phyloP scores from a whole-genome alignment of 129 eudicot genomes.

The Saussurea involucrata region DNA sequence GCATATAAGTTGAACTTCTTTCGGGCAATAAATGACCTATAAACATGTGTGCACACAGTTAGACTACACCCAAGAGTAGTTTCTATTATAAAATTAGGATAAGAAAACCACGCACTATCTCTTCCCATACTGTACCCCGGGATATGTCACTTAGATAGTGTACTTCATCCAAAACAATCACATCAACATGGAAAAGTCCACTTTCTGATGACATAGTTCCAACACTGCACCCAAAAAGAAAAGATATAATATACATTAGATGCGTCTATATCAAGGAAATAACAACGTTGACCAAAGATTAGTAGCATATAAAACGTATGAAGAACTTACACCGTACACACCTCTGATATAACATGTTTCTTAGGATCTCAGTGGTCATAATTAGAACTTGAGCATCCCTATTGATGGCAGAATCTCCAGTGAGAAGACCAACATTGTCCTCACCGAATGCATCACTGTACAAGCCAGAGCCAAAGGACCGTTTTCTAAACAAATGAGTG shows the following conservation, averaged over 20 bases:
- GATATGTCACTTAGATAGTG: conserved; percentile 97
- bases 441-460: conserved; percentile 93
- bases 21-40: conserved; percentile 95
- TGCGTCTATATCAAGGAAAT: not conserved
- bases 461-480: conserved; percentile 10
- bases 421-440: conserved; percentile 88
- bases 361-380: conserved; percentile 97
- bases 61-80: conserved; percentile 6
- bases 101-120: conserved; percentile 60
- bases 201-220: conserved; percentile 80
- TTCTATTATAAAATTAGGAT: conserved; percentile 4
- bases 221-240: conserved; percentile 61
- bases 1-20: conserved; percentile 97
- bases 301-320: not conserved
- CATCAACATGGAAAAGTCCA: conserved; percentile 88
- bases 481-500: not conserved
- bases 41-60: conserved; percentile 5
- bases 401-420: conserved; percentile 94
- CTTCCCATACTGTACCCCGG: conserved; percentile 99
- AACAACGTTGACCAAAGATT: not conserved
- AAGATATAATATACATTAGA: conserved; percentile 8
- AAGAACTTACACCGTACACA: conserved; percentile 40
- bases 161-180: conserved; percentile 98
- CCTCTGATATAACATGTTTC: conserved; percentile 97
- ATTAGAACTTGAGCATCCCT: conserved; percentile 91